Evolutionary conservation across 2,329 filamentous ascomycete genomes (phyloP), one percentile per base, ranked within the genome.

Genomic region (Fonsecaea monophora): DNA sequence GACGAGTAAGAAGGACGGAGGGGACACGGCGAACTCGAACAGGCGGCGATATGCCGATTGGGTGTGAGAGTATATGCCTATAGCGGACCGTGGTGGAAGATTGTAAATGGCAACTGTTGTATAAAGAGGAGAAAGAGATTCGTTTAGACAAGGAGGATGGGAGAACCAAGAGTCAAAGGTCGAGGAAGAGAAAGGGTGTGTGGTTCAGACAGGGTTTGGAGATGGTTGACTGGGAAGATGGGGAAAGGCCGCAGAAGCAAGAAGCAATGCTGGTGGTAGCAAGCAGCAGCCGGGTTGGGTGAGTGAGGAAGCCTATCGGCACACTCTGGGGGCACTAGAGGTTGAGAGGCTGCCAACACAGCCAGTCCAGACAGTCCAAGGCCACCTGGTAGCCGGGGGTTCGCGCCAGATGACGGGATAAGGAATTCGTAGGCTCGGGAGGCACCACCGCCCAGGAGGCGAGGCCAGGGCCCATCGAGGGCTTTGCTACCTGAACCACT

Each of bases 291-390:
- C 4, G n/a, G 45, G 48, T 48, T 53, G 58, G 58, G 53, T 60
- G 59, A 61, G 37, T 42, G 45, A 53, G 45, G 48, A 54, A 61
- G 59, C 59, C 48, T 61, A 61, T 61, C 59, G 59, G 59, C 21
- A 61, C 12, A 40, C 34, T 38, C 34, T 61, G 53, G 59, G 59
- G 45, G 7, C 59, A 54, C 37, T 45, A 53, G 59, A 61, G 59
- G 59, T 54, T 53, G 59, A 61, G 37, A 61, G 45, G 21, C 37
- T 61, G 59, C 59, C 59, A 61, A 54, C 59, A 54, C 59, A 61
- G 59, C 59, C 59, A 61, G 59, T 45, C 48, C 45, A 61, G 59
- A 48, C 59, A 61, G 48, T 53, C 59, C 59, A 21, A 50, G 45
- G 59, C n/a, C 34, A 42, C 18, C 34, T 21, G 13, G n/a, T 48